phyloP scores from a whole-genome alignment of 139 green algal genomes.

The Auxenochlorella pyrenoidosa region DNA sequence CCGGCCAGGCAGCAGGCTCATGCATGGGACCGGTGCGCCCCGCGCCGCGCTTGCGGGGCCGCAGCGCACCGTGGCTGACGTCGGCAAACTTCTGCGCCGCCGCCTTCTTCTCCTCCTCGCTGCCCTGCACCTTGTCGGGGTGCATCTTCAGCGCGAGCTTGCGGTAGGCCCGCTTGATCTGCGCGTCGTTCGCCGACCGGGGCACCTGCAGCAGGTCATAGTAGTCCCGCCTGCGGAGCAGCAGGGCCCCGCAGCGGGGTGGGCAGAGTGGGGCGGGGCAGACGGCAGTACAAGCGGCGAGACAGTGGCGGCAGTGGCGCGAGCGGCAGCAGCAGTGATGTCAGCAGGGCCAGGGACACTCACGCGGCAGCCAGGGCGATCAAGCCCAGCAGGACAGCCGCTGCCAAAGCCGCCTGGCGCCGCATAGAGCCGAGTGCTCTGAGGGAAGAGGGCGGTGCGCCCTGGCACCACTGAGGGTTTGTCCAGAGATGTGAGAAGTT shows the following conservation, averaged over 20 bases:
- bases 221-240: slow-evolving; percentile 82
- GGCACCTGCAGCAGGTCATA: slow-evolving; percentile 93
- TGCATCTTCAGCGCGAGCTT: slow-evolving; percentile 98
- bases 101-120: slow-evolving; percentile 87
- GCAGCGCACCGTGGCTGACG: slow-evolving; percentile 84
- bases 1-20: not conserved
- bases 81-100: slow-evolving; percentile 96
- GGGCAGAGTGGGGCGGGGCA: not conserved
- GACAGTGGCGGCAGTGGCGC: not conserved
- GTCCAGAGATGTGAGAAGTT: too few relatives aligned
- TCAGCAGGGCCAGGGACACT: not conserved
- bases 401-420: not conserved
- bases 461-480: too few relatives aligned
- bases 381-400: slow-evolving; percentile 20
- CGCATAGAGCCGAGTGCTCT: too few relatives aligned
- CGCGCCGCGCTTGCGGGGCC: too few relatives aligned
- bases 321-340: not conserved
- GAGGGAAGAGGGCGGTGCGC: too few relatives aligned
- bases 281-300: too few relatives aligned
- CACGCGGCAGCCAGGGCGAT: slow-evolving; percentile 32
- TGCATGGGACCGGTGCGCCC: too few relatives aligned
- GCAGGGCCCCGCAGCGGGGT: not conserved
- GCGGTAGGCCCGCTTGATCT: slow-evolving; percentile 96
- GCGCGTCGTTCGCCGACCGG: slow-evolving; percentile 77
- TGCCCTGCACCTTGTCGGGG: slow-evolving; percentile 93